These are phyloP conservation scores for Rhodamnia rubescens DNA, from an alignment of 345 rosid species.

Conservation along the genomic window DNA sequence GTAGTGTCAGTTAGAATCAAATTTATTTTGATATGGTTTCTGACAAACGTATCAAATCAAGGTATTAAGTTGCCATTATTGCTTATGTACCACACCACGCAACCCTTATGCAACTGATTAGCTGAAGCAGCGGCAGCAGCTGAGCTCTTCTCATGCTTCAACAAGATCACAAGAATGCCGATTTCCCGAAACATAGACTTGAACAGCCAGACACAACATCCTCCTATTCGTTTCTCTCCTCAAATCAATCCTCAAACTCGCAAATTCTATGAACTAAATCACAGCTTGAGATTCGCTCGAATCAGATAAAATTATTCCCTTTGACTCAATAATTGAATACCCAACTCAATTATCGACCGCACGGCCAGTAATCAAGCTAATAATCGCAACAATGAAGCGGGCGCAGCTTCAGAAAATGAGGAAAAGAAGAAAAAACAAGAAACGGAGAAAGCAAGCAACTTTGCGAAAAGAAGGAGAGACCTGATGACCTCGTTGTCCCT, in stretches of 20 bases:
- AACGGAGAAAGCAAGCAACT: not conserved
- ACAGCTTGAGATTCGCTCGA: not conserved
- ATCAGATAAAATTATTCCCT: not conserved
- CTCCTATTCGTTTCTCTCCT: not conserved
- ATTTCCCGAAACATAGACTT: not conserved
- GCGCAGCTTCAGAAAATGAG: not conserved
- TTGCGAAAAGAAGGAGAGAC: constrained; percentile 15
- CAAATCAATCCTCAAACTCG: not conserved
- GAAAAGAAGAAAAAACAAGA: not conserved
- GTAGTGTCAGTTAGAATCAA: not conserved
- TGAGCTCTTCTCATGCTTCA: not conserved
- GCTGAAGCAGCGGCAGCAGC: not conserved
- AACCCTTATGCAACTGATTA: not conserved
- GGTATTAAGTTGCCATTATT: not conserved
- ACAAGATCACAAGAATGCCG: not conserved
- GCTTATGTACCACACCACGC: not conserved
- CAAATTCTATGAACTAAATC: not conserved
- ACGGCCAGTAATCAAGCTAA: not conserved
- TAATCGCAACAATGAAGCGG: not conserved
- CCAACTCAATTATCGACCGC: not conserved
- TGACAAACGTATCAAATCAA: not conserved
- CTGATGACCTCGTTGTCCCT: constrained; percentile 94
- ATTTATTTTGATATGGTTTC: not conserved
- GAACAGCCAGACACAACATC: not conserved
- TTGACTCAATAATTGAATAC: not conserved